A percentile compares a stretch with the other conserved stretches of the same genome.
Conservation (phyloP, 306 rosid species). For the Rosa persica region DNA sequence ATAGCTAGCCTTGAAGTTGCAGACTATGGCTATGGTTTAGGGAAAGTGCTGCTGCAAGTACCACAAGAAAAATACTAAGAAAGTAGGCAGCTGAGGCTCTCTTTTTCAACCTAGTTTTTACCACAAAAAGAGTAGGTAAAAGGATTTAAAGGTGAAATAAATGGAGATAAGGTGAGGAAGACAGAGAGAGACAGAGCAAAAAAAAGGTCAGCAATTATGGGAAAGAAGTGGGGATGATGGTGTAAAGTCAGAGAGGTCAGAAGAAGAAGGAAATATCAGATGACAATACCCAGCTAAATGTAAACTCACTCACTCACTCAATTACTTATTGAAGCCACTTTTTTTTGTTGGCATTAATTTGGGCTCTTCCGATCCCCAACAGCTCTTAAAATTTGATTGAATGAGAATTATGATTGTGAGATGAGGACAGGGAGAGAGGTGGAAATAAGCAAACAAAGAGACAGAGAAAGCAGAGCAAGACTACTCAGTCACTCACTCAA, state of each 20-base stretch:
- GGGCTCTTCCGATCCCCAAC: conserved; percentile 9
- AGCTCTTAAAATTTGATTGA: not conserved
- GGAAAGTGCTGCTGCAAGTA: conserved; percentile 23
- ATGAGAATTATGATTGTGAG: not conserved
- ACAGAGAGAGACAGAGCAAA: conserved; percentile 22
- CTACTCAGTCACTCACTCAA: not conserved
- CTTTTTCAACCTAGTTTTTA: conserved; percentile 23
- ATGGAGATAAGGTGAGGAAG: conserved; percentile 38
- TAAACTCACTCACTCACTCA: conserved; percentile 2
- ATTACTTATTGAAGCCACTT: not conserved
- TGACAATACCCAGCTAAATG: not conserved
- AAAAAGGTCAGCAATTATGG: conserved; percentile 29
- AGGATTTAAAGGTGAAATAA: conserved; percentile 36
- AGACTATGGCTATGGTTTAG: conserved; percentile 19
- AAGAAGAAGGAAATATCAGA: not conserved
- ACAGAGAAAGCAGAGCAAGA: conserved; percentile 3
- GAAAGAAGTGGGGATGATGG: conserved; percentile 38
- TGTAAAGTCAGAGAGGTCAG: conserved; percentile 39
- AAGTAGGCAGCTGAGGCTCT: conserved; percentile 23
- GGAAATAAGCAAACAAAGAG: conserved; percentile 7
- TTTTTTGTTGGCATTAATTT: conserved; percentile 37
- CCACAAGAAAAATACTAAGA: conserved; percentile 28
- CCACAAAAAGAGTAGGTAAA: conserved; percentile 33
- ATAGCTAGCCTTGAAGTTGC: conserved; percentile 34
- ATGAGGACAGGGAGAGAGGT: not conserved